A percentile compares a stretch with the other conserved stretches of the same genome.
These are phyloP conservation scores for Backusella morwellensis DNA, from an alignment of 192 early-diverging fungal species.

Conservation along the genomic window DNA sequence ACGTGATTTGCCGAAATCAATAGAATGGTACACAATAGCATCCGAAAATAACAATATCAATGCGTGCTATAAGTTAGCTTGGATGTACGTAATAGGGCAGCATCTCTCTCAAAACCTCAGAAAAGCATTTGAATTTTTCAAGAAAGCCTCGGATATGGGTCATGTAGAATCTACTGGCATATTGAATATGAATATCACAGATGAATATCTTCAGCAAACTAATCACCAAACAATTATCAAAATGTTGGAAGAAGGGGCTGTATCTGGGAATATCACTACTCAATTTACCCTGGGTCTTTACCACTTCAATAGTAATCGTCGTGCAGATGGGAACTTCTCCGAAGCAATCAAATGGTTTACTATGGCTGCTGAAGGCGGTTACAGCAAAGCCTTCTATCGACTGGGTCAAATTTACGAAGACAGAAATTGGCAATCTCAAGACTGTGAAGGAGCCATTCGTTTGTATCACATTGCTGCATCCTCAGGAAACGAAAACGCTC, in stretches of 20 bases:
- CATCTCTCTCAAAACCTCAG: background rate
- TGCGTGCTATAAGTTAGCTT: conserved; percentile 8
- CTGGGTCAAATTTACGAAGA: background rate
- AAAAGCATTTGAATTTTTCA: background rate
- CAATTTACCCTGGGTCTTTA: background rate
- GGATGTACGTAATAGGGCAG: background rate
- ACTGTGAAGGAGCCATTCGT: background rate
- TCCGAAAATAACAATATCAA: background rate
- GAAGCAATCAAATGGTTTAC: background rate
- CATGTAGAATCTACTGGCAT: background rate
- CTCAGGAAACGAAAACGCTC: background rate
- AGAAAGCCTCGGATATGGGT: background rate
- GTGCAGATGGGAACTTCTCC: background rate
- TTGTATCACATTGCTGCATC: background rate
- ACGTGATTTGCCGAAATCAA: conserved; percentile 20
- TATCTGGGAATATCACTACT: background rate
- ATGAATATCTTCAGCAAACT: background rate
- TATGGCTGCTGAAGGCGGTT: background rate
- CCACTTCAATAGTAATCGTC: background rate
- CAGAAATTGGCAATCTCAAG: background rate
- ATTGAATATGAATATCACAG: background rate
- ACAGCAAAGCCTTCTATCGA: background rate
- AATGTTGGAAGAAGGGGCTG: background rate
- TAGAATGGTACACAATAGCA: background rate
- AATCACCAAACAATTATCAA: background rate